Conservation (phyloP, 78 protist species). For the Tieghemostelium lacteum region DNA sequence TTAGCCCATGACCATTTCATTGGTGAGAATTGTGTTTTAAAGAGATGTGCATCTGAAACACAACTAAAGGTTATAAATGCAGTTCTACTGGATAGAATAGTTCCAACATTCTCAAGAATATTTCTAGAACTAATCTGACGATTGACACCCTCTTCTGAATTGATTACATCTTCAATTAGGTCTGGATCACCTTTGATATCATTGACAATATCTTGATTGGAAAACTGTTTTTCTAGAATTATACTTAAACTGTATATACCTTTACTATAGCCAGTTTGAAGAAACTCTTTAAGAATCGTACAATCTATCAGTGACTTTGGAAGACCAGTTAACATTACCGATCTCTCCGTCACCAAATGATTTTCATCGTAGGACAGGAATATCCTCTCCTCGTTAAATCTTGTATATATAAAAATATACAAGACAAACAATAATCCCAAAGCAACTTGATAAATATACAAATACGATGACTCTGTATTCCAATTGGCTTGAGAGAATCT, state of each 20-base stretch:
- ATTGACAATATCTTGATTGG: neutral
- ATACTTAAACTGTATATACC: slow-evolving; percentile 34
- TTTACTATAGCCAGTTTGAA: slow-evolving; percentile 53
- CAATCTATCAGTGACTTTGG: slow-evolving; percentile 55
- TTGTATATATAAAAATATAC: neutral
- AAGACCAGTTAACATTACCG: slow-evolving; percentile 38
- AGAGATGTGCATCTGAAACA: slow-evolving; percentile 69
- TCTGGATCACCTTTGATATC: slow-evolving; percentile 47
- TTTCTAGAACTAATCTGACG: neutral
- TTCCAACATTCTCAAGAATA: neutral
- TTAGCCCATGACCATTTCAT: slow-evolving; percentile 49
- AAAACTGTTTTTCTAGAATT: slow-evolving; percentile 23
- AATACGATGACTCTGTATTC: slow-evolving; percentile 21
- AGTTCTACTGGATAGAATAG: slow-evolving; percentile 31
- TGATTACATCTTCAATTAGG: neutral
- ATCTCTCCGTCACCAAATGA: slow-evolving; percentile 65
- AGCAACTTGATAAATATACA: slow-evolving; percentile 19
- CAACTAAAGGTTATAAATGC: slow-evolving; percentile 76
- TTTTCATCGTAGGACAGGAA: slow-evolving; percentile 23
- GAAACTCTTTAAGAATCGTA: slow-evolving; percentile 21
- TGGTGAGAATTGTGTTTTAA: slow-evolving; percentile 58
- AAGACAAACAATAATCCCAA: neutral
- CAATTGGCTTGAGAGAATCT: slow-evolving; percentile 53
- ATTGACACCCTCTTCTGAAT: slow-evolving; percentile 2
- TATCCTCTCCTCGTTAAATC: slow-evolving; percentile 62